Base-by-base conservation (phyloP, 2,329 filamentous ascomycete genomes). In the Ceratocystis colombiana region DNA sequence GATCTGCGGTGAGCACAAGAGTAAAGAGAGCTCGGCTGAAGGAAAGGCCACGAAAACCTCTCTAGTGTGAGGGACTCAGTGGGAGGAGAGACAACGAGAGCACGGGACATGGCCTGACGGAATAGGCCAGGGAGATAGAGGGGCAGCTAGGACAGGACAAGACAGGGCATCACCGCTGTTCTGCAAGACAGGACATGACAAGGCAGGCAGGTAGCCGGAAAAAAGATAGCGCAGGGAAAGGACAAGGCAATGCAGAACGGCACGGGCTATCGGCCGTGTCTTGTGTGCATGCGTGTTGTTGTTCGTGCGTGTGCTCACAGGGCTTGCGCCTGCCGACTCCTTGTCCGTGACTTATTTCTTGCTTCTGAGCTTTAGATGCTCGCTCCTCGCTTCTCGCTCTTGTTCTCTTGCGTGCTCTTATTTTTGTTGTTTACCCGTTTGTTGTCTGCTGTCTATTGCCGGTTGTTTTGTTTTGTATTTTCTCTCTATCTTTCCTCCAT, bases 121-220 rank as follows among this genome's bases (percentile, higher is more conserved):
- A 12, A 41, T 41, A 4, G 37, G 8, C 10, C 37, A 28, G 25
- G 22, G 30, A 57, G 20, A 33, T 15, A 57, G 10, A 28, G 25
- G 22, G n/a, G 20, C 53, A 33, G 53, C 6, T 30, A 28, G 53
- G 15, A 30, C 53, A 57, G 10, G 17, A 30, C 20, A 57, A 15
- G 22, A 28, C 50, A 57, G 53, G 53, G 53, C 53, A 57, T 57
- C 53, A 57, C 53, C 53, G 53, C 53, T 57, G 53, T 57, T 57
- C 53, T 57, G 53, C 53, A 57, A 28, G 25, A 17, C 53, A 28
- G 30, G 25, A 28, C 25, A 17, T 17, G 22, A 12, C 53, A 17
- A 28, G 53, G 50, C 25, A 55, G 46, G 22, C 17, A 50, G 46
- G 46, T 7, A 20, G 46, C 15, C 20, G 46, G 46, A n/a, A 50